Evolutionary conservation across 2,329 filamentous ascomycete genomes (phyloP), one percentile per base, ranked within the genome.

Genomic region (Teratosphaeriaceae sp.): DNA sequence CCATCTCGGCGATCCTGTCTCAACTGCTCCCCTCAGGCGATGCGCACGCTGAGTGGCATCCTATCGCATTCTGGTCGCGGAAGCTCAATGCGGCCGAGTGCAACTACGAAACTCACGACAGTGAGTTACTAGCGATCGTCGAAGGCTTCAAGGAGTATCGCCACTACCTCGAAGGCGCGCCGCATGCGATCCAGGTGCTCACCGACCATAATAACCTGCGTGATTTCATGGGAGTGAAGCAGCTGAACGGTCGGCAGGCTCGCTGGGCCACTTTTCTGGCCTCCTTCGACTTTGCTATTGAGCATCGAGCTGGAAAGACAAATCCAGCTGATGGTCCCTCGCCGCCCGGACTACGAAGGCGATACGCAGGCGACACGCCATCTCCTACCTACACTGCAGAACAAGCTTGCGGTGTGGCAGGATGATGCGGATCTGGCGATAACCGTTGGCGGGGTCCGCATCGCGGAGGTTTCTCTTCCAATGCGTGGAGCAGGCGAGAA

Each of bases 141-240:
- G 26, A 34, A 21, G 37, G 26, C 15, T 39, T 49, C 16, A 13
- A 44, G 30, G 23, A 47, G 33, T 51, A 40, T 40, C 38, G 35
- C 37, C 26, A 41, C 9, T 51, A 51, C 29, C 26, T 38, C 16
- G 40, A 49, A 46, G 44, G 42, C 40, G 37, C 42, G n/a, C 41
- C 7, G 36, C 36, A 21, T 11, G 30, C 13, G 31, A 29, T 51
- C 18, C 39, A 30, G 26, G 44, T 51, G 15, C 27, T 40, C 36
- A 47, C 27, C 2, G 40, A 51, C 20, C 31, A 51, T 42, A 51
- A 51, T 20, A 49, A 43, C 41, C 35, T 51, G 18, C 35, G 29
- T 19, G 35, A 38, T n/a, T 51, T 51, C 33, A 47, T 35, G 23
- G 46, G 16, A 7, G 44, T 21, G 5, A 49, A 49, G 38, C 13